Conservation (phyloP, 495 filamentous ascomycete genomes). For the Geoglossum glabrum region DNA sequence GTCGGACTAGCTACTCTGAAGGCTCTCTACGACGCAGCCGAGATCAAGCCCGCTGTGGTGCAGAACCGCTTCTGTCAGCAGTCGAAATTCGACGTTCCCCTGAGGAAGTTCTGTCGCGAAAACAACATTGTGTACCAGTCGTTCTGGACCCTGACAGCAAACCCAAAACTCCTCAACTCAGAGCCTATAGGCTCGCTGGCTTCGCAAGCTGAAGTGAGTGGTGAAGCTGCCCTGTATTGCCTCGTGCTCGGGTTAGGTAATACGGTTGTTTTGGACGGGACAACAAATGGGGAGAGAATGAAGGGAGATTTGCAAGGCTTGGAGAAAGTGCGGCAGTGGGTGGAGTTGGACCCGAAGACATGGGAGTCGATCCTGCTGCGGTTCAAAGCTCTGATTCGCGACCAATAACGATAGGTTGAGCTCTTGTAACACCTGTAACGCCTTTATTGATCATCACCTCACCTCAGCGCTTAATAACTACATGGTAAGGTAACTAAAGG, state of each 20-base stretch:
- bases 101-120: constrained; percentile 42
- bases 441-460: too few species aligned
- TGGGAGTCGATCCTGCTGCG: neutral
- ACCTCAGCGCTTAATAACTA: too few species aligned
- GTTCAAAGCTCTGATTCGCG: neutral
- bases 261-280: constrained; percentile 48
- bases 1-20: constrained; percentile 31
- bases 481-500: too few species aligned
- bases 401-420: neutral
- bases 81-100: constrained; percentile 36
- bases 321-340: constrained; percentile 25
- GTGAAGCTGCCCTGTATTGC: constrained; percentile 40
- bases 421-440: neutral
- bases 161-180: constrained; percentile 33
- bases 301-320: constrained; percentile 37
- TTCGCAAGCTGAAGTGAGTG: constrained; percentile 21
- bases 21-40: constrained; percentile 23
- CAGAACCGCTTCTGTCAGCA: constrained; percentile 54
- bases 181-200: constrained; percentile 32
- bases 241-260: constrained; percentile 39
- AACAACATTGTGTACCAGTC: constrained; percentile 45
- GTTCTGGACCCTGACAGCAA: constrained; percentile 66
- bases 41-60: constrained; percentile 34
- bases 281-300: constrained; percentile 43
- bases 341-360: neutral